Base-by-base conservation (phyloP, 768 basidiomycete species). In the Leccinum subgranulosum region DNA sequence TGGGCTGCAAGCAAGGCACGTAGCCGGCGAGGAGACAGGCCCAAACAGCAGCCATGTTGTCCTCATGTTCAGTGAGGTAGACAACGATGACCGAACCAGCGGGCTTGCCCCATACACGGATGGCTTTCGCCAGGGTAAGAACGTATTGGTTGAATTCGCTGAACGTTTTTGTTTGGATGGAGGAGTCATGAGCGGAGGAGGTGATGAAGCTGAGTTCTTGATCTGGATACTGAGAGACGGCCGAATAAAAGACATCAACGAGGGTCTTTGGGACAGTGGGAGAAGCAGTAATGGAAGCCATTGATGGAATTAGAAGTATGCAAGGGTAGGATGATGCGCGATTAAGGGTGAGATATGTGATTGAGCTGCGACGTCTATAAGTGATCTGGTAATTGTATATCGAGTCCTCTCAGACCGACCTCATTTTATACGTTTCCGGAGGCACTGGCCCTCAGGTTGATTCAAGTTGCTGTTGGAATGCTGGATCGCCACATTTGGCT, bases 11-110 rank as follows among this genome's bases (percentile, higher is more conserved):
- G 27, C 27, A 27, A 27, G 27, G 27, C 27, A 27, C 27, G 27
- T 27, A 27, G 6, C 70, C 70, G 4, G 69, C 71, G 15, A 71
- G 57, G 1, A 71, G 54, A 49, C 67, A 73, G 0, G 70, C 69
- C 70, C 70, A 71, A 10, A 71, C 55, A 4, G 70, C 71, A 3
- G 59, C 60, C 70, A 72, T 71, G 29, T 71, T 71, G 43, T 72
- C 71, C 50, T 71, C 69, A 25, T 71, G 70, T 41, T 71, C 71
- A 23, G 23, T 23, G 23, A 23, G 23, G 23, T 23, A 23, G 23
- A 23, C 23, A 23, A 23, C 23, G 23, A 72, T 12, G 19, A 71
- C 28, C 1, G 69, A 68, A 0, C 69, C 69, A 2, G 53, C 7
- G n/a, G 70, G 71, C 31, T 63, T 70, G 2, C 54, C 60, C 71